Conservation (phyloP, 2,329 filamentous ascomycete species). For the Raffaelea ambrosiae region DNA sequence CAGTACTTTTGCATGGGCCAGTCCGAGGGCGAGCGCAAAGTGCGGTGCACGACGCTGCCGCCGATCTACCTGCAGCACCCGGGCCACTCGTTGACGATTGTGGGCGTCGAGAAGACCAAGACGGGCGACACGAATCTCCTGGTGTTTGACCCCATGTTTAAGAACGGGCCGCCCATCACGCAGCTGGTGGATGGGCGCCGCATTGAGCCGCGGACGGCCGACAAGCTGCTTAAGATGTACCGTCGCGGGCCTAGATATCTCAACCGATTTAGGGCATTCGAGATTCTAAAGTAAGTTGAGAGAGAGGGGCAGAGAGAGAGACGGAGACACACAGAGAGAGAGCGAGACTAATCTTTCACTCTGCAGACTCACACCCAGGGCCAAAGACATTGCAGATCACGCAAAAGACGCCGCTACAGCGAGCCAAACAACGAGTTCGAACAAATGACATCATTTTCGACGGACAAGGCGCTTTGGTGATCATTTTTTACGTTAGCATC, state of each 20-base stretch:
- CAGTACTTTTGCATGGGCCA: conserved; percentile 61
- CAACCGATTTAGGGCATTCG: conserved; percentile 65
- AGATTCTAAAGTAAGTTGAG: conserved; percentile 59
- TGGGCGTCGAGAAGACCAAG: conserved; percentile 66
- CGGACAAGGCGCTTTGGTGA: too few species aligned
- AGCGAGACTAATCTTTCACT: not conserved
- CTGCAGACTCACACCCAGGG: too few species aligned
- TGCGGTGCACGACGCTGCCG: conserved; percentile 64
- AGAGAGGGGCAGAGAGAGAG: not conserved
- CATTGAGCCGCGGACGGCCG: conserved; percentile 36
- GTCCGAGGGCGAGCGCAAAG: conserved; percentile 43
- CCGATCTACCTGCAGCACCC: conserved; percentile 88
- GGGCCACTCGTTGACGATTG: conserved; percentile 82
- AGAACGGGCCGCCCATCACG: conserved; percentile 55
- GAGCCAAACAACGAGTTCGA: too few species aligned
- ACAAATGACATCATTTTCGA: too few species aligned
- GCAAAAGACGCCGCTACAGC: too few species aligned
- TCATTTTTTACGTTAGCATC: too few species aligned
- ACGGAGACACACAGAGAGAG: not conserved
- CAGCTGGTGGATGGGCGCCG: conserved; percentile 41
- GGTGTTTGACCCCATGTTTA: conserved; percentile 82
- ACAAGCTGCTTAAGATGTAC: conserved; percentile 60
- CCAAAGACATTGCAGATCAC: too few species aligned
- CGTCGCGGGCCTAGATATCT: conserved; percentile 62
- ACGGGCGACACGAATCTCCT: conserved; percentile 62